Evolutionary conservation across 768 basidiomycete genomes (phyloP).

Genomic region (Lactarius tabidus): DNA sequence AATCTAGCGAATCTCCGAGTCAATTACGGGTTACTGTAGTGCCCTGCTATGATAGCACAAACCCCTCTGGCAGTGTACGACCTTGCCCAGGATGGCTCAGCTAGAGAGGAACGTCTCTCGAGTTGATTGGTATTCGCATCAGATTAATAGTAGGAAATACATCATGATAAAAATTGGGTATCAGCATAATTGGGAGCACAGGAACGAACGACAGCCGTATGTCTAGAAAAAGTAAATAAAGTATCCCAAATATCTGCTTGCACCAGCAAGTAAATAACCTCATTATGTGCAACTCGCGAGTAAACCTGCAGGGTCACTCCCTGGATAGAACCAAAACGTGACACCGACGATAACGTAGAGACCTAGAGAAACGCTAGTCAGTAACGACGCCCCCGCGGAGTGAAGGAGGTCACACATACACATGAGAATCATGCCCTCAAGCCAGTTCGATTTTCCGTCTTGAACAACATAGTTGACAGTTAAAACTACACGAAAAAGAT

Average conservation of each 20-base stretch:
- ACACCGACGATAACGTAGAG: conserved; percentile 70
- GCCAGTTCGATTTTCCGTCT: conserved; percentile 82
- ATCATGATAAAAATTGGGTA: neutral
- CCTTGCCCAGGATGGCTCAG: neutral
- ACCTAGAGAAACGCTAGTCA: conserved; percentile 35
- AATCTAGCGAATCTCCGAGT: no score
- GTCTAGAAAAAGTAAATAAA: neutral
- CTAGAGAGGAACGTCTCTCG: neutral
- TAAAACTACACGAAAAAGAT: conserved; percentile 48
- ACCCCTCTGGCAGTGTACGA: neutral
- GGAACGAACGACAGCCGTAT: neutral
- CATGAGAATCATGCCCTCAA: conserved; percentile 74
- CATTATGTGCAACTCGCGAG: conserved; percentile 16
- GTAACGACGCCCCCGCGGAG: neutral
- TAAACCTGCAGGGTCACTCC: conserved; percentile 23
- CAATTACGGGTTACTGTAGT: no score
- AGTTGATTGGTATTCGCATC: neutral
- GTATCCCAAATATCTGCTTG: neutral
- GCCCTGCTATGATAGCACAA: no score
- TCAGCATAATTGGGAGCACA: neutral
- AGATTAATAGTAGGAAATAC: neutral
- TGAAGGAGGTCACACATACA: conserved; percentile 39
- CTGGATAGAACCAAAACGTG: conserved; percentile 61
- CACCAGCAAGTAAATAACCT: neutral
- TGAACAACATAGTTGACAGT: conserved; percentile 79